Evolutionary conservation across 805 yeast genomes (phyloP).

Genomic region (Wickerhamiella vanderwaltii): DNA sequence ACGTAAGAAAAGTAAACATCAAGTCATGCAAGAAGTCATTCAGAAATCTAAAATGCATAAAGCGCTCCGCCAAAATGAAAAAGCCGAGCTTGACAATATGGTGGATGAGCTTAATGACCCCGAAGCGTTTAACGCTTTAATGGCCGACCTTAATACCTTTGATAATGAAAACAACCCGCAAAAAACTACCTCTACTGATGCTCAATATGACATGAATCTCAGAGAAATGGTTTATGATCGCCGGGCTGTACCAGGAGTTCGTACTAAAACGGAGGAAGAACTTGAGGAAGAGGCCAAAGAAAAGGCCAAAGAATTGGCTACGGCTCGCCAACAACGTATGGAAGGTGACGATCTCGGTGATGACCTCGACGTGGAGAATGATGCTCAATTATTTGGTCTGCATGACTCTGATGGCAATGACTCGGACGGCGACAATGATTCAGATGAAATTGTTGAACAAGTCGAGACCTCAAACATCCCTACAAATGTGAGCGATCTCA

Average conservation of each 20-base stretch:
- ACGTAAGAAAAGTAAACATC: constrained; percentile 31
- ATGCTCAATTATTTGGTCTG: constrained; percentile 31
- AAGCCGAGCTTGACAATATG: constrained; percentile 27
- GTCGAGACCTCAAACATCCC: constrained; percentile 12
- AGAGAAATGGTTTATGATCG: constrained; percentile 32
- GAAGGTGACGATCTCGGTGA: constrained; percentile 29
- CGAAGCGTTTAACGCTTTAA: constrained; percentile 26
- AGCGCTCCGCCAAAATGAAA: constrained; percentile 31
- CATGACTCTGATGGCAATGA: constrained; percentile 15
- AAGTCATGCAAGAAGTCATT: constrained; percentile 35
- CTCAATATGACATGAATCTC: constrained; percentile 28
- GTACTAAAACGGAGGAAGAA: constrained; percentile 35
- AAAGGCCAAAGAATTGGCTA: constrained; percentile 25
- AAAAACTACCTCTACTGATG: constrained; percentile 6
- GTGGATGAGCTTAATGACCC: constrained; percentile 30
- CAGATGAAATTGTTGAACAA: constrained; percentile 36
- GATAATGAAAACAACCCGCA: constrained; percentile 4
- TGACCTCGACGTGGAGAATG: constrained; percentile 27
- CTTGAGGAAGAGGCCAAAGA: constrained; percentile 28
- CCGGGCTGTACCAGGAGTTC: constrained; percentile 32
- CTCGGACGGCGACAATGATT: constrained; percentile 24
- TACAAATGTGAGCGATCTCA: constrained; percentile 11
- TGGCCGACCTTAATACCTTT: constrained; percentile 22
- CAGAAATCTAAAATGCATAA: constrained; percentile 34
- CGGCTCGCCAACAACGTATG: constrained; percentile 31